A percentile compares a stretch with the other conserved stretches of the same genome.
Conservation (phyloP, 2,329 filamentous ascomycete species). For the Neopestalotiopsis sp. region DNA sequence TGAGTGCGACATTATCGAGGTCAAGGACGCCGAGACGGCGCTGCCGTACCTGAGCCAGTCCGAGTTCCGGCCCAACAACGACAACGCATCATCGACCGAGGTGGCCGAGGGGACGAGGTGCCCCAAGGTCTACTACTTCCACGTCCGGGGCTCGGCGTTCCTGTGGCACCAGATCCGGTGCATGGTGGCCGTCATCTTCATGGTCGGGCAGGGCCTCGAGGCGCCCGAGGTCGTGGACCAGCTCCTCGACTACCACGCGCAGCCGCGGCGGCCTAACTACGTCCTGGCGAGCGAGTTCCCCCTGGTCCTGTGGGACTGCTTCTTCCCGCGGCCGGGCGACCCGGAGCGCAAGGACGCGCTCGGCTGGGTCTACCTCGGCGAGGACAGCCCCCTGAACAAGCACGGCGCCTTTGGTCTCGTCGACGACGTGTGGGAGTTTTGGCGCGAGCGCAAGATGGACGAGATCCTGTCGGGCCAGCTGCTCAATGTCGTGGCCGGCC, state of each 20-base stretch:
- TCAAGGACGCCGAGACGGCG: constrained; percentile 58
- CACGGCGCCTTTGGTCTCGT: constrained; percentile 71
- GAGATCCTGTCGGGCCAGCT: constrained; percentile 81
- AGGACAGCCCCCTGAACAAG: constrained; percentile 64
- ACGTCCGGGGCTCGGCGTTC: constrained; percentile 89
- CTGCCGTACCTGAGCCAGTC: constrained; percentile 59
- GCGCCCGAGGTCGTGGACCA: constrained; percentile 72
- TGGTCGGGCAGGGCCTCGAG: constrained; percentile 89
- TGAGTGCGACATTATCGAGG: constrained; percentile 78
- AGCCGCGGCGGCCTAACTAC: constrained; percentile 82
- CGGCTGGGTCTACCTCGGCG: constrained; percentile 80
- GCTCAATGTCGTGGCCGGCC: constrained; percentile 63
- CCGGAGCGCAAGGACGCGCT: constrained; percentile 60
- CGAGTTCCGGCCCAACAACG: constrained; percentile 46
- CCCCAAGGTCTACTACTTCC: constrained; percentile 81
- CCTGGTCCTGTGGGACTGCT: constrained; percentile 93
- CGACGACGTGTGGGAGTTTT: constrained; percentile 80
- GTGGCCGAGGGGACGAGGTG: constrained; percentile 22
- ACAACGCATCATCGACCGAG: constrained; percentile 20
- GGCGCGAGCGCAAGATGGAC: constrained; percentile 87
- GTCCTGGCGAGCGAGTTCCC: constrained; percentile 90
- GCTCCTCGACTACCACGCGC: constrained; percentile 74
- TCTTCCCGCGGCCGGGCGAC: constrained; percentile 69
- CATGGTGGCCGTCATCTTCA: constrained; percentile 91
- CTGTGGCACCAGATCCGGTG: constrained; percentile 98